A percentile compares a stretch with the other conserved stretches of the same genome.
phyloP scores from a whole-genome alignment of 1,284 basidiomycete genomes.

The Phellinidium pouzarii region DNA sequence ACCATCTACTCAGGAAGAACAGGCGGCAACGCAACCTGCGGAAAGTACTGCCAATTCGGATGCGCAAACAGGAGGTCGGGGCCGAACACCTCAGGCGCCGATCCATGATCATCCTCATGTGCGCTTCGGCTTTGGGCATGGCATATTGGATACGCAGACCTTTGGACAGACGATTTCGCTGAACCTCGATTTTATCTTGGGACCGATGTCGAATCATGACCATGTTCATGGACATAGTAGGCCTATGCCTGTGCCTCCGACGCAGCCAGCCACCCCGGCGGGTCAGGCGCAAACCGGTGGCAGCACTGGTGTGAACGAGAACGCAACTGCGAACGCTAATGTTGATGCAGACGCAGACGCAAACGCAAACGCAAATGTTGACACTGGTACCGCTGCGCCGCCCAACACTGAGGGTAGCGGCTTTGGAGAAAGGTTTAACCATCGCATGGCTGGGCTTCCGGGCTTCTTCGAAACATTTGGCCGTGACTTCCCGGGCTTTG shows the following conservation, averaged over 20 bases:
- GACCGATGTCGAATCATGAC: background rate
- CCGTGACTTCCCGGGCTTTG: no score
- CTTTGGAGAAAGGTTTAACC: no score
- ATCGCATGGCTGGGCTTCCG: background rate
- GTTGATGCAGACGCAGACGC: no score
- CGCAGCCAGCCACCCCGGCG: background rate
- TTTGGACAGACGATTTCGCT: background rate
- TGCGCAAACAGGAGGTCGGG: no score
- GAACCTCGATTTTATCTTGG: slow-evolving; percentile 7
- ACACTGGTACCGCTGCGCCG: background rate
- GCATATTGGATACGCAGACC: background rate
- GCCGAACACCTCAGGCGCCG: slow-evolving; percentile 2
- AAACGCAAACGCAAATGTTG: background rate
- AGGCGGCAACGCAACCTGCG: background rate
- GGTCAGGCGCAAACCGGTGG: background rate
- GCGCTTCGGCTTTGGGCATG: background rate
- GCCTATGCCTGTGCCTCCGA: background rate
- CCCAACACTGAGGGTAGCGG: no score
- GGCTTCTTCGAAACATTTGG: slow-evolving; percentile 3
- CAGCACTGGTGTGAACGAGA: background rate
- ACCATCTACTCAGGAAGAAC: background rate
- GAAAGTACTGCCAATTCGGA: no score
- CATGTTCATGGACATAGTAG: background rate
- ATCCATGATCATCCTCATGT: background rate
- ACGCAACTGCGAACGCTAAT: background rate